A percentile compares a stretch with the other conserved stretches of the same genome.
Conservation (phyloP, 768 basidiomycete species). For the Mycena belliarum region DNA sequence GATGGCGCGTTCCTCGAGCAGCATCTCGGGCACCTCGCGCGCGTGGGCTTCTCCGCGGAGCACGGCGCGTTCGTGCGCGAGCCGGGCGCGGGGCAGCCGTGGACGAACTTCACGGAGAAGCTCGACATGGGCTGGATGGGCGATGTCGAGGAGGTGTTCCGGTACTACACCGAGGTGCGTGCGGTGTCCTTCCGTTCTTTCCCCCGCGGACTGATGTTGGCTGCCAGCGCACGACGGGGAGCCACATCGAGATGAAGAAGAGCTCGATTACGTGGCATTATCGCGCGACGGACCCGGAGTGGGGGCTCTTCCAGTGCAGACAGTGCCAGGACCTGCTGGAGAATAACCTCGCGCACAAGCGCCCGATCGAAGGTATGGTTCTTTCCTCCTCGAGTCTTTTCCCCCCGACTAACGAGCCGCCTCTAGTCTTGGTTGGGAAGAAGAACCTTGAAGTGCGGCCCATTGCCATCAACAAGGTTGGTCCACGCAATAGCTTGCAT, state of each 20-base stretch:
- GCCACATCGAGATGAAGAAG: slow-evolving; percentile 95
- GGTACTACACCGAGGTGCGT: slow-evolving; percentile 87
- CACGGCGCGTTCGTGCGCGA: slow-evolving; percentile 91
- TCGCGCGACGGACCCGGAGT: slow-evolving; percentile 89
- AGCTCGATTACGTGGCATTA: slow-evolving; percentile 99
- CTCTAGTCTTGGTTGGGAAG: slow-evolving; percentile 87
- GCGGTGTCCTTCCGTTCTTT: not conserved
- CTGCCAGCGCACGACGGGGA: slow-evolving; percentile 83
- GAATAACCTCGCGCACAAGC: slow-evolving; percentile 88
- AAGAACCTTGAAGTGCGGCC: slow-evolving; percentile 98
- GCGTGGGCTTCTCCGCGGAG: slow-evolving; percentile 91
- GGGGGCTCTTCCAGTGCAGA: slow-evolving; percentile 94
- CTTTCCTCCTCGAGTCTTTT: not conserved
- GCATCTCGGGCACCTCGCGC: slow-evolving; percentile 82
- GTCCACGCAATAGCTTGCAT: slow-evolving; percentile 1
- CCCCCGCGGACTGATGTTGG: slow-evolving; percentile 5
- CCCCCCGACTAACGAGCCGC: not conserved
- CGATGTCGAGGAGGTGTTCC: slow-evolving; percentile 94
- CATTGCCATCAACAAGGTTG: slow-evolving; percentile 88
- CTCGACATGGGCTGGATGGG: slow-evolving; percentile 98
- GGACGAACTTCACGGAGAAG: slow-evolving; percentile 88
- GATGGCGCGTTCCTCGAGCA: slow-evolving; percentile 90
- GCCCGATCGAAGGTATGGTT: slow-evolving; percentile 85
- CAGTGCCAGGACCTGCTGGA: slow-evolving; percentile 96
- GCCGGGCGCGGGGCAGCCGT: slow-evolving; percentile 58